These are phyloP conservation scores for Aquilaria agallochum DNA, from an alignment of 441 rosid genomes.

Conservation along the genomic window DNA sequence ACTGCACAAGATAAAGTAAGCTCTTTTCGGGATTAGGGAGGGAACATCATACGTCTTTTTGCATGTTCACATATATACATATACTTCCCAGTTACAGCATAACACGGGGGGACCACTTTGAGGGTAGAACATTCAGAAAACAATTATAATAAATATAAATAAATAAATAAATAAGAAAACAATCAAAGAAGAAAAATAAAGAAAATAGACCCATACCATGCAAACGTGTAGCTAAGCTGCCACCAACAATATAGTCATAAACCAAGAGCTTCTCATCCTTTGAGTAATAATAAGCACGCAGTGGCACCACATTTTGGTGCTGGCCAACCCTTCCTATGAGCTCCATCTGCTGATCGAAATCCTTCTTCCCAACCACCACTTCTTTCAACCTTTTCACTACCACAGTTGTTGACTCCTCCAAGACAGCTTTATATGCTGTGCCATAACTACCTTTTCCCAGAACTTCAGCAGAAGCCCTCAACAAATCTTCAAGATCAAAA, in stretches of 20 bases:
- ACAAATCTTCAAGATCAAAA: constrained; percentile 69
- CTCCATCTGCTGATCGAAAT: constrained; percentile 81
- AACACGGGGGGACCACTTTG: too few relatives aligned
- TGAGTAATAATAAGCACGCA: constrained; percentile 69
- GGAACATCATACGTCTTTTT: too few relatives aligned
- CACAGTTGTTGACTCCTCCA: constrained; percentile 65
- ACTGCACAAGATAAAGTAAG: too few relatives aligned
- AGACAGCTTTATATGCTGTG: constrained; percentile 67
- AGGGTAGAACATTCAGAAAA: too few relatives aligned
- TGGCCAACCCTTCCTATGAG: constrained; percentile 49
- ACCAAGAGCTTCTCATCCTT: constrained; percentile 79
- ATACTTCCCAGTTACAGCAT: too few relatives aligned
- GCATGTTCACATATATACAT: too few relatives aligned
- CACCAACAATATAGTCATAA: constrained; percentile 49
- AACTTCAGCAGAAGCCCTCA: constrained; percentile 82
- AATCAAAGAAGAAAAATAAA: not conserved
- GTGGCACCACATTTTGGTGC: constrained; percentile 58
- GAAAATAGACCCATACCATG: constrained; percentile 42
- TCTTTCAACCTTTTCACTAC: constrained; percentile 76
- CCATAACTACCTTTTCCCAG: constrained; percentile 79
- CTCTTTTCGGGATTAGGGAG: too few relatives aligned
- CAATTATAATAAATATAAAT: too few relatives aligned
- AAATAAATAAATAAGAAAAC: not conserved
- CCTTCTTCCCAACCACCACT: constrained; percentile 67
- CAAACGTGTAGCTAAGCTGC: constrained; percentile 52